phyloP scores from a whole-genome alignment of 2,329 filamentous ascomycete species.

The Scorias spongiosa region DNA sequence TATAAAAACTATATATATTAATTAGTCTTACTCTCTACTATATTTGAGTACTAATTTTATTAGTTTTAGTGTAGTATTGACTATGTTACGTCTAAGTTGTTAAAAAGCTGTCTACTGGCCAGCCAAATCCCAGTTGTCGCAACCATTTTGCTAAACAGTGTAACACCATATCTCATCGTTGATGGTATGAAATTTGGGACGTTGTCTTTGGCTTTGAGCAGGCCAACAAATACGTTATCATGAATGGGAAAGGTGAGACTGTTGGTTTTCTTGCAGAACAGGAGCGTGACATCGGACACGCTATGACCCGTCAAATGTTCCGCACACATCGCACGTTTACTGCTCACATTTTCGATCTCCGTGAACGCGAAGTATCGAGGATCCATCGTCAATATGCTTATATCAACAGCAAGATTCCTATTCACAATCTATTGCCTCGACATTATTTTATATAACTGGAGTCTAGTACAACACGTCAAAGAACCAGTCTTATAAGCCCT shows the following conservation, averaged over 20 bases:
- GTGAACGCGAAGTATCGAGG: slow-evolving; percentile 44
- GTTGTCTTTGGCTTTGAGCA: slow-evolving; percentile 51
- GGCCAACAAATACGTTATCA: slow-evolving; percentile 50
- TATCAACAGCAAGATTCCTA: slow-evolving; percentile 44
- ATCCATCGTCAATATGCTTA: slow-evolving; percentile 50
- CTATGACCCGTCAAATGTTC: slow-evolving; percentile 44
- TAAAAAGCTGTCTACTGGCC: no score
- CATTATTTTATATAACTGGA: slow-evolving; percentile 20
- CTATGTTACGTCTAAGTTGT: no score
- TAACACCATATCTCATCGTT: no score
- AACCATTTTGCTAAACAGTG: no score
- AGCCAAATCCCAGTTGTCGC: no score
- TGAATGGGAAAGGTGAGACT: slow-evolving; percentile 48
- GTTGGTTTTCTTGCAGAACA: slow-evolving; percentile 50
- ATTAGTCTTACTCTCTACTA: no score
- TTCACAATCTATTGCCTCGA: slow-evolving; percentile 36
- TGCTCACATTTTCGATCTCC: slow-evolving; percentile 47
- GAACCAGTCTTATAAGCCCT: slow-evolving; percentile 27
- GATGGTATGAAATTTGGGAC: no score
- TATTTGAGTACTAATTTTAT: no score
- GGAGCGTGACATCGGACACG: slow-evolving; percentile 42
- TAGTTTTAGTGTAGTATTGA: no score
- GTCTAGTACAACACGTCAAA: slow-evolving; percentile 27
- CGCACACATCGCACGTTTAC: slow-evolving; percentile 49
- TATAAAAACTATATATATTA: no score